Conservation (phyloP, 305 asterid species). For the Solanum hybrid region DNA sequence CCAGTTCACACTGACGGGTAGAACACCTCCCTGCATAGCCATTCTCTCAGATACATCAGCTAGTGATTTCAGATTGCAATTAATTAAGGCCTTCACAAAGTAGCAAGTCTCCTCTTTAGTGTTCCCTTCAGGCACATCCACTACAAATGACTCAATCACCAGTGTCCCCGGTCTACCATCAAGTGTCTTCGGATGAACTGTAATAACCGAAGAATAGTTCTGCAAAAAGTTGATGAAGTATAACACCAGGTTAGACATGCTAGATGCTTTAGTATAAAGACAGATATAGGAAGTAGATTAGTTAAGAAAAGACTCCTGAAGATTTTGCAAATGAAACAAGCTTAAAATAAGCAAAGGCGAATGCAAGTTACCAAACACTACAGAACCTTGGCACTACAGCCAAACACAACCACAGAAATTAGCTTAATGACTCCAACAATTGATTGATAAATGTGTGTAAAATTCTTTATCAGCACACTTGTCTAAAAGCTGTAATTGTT, state of each 20-base stretch:
- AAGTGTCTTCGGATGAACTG: constrained; percentile 31
- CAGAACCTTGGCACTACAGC: no score
- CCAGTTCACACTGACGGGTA: background rate
- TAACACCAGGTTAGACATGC: background rate
- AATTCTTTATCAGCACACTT: no score
- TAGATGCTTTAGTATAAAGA: background rate
- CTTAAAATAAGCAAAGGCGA: no score
- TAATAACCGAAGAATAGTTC: constrained; percentile 36
- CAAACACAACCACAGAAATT: no score
- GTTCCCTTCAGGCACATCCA: constrained; percentile 45
- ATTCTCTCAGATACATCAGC: constrained; percentile 44
- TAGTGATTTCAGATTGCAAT: constrained; percentile 36
- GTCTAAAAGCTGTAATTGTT: no score
- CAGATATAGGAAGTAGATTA: background rate
- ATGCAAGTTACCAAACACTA: no score
- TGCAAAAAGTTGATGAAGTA: constrained; percentile 8
- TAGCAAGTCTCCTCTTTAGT: constrained; percentile 41
- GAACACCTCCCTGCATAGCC: constrained; percentile 20
- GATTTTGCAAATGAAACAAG: background rate
- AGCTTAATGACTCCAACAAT: no score
- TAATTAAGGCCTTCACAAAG: constrained; percentile 36
- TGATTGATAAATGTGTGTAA: no score
- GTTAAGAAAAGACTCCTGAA: background rate
- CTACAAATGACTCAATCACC: constrained; percentile 37
- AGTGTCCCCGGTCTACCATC: constrained; percentile 32